A percentile compares a stretch with the other conserved stretches of the same genome.
Conservation (phyloP, 139 green algal genomes). For the Pleodorina starrii region DNA sequence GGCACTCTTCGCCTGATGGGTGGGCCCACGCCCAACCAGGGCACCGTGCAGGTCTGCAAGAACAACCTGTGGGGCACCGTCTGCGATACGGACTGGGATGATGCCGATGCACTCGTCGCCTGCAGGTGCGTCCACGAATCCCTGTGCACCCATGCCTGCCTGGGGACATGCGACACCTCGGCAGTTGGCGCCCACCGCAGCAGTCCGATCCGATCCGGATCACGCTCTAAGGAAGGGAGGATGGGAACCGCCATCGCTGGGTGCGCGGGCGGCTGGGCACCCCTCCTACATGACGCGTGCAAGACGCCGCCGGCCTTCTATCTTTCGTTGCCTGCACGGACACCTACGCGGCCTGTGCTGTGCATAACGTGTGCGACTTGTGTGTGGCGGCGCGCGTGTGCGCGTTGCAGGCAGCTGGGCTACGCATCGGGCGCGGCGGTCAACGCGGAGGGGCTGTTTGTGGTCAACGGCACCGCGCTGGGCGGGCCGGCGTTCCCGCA, state of each 20-base stretch:
- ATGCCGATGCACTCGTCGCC: background rate
- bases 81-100: constrained; percentile 2
- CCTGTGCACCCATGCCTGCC: too few species aligned
- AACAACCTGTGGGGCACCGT: constrained; percentile 21
- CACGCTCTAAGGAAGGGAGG: too few species aligned
- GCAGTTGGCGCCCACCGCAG: too few species aligned
- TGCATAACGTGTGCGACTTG: too few species aligned
- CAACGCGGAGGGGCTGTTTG: background rate
- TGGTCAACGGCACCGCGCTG: background rate
- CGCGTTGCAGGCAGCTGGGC: background rate
- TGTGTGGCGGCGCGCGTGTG: background rate
- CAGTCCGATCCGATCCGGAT: too few species aligned
- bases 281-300: too few species aligned
- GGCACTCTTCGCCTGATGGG: background rate
- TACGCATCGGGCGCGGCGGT: background rate
- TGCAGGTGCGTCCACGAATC: constrained; percentile 39
- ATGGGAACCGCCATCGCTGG: too few species aligned
- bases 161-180: too few species aligned
- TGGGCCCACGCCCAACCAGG: background rate
- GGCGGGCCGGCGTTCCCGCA: background rate
- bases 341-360: too few species aligned
- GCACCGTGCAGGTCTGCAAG: constrained; percentile 3
- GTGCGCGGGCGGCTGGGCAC: too few species aligned
- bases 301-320: too few species aligned
- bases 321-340: too few species aligned